Base-by-base conservation (phyloP, 1,139 yeast genomes). In the Scheffersomyces segobiensis region DNA sequence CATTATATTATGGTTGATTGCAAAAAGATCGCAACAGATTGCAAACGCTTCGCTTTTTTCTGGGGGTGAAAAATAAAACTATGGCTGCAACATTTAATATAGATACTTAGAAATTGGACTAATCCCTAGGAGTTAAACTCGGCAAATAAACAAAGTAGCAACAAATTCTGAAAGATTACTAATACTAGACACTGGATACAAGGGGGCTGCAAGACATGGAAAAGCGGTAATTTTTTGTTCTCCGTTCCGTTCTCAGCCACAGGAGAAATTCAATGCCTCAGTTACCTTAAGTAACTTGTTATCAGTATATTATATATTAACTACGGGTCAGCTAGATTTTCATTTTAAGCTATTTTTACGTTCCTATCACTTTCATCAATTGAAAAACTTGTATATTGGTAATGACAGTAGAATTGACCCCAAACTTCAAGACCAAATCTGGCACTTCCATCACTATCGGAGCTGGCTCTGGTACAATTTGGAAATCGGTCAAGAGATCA, bases 401-500 rank as follows among this genome's bases (percentile, higher is more conserved):
- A 1, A 48, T 48, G 46, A 47, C 39, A 17, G 47, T 56, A 53
- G 49, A 52, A 46, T 55, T 53, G 49, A 49, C 50, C n/a, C 58
- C 57, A 22, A 22, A 24, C 3, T 53, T 59, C 22, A 53, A 52
- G 46, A 59, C 62, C 14, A 55, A 52, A 18, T 57, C 62, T 6
- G 62, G 62, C 22, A 56, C 50, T 10, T 53, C 56, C 14, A 50
- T 64, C n/a, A 61, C 65, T 8, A 59, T 67, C 46, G 71, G 70
- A 4, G 60, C 60, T 19, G 71, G 71, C 10, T 53, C 68, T 2
- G 71, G 71, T 8, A 64, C 70, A 18, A 61, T 60, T 21, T 66
- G 67, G 68, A 67, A 67, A 51, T 61, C 58, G 50, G 46, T 60
- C 48, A 64, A 61, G 52, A 51, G 63, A 46, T 53, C 52, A 7